phyloP scores from a whole-genome alignment of 2,329 filamentous ascomycete genomes.

The Cladorrhinum sp. region DNA sequence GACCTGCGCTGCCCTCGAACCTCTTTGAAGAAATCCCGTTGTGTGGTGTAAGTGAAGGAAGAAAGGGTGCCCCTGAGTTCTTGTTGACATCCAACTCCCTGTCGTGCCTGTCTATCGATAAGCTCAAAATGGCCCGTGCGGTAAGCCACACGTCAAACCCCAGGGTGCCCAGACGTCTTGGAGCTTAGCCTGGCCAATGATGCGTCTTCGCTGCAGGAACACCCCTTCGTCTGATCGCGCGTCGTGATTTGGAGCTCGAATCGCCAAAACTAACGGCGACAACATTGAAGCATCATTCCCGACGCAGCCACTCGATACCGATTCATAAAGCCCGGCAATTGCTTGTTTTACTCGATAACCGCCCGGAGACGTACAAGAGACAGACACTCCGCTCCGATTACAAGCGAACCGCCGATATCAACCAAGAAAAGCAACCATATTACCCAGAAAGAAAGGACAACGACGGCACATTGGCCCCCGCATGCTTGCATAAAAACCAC shows the following conservation, averaged over 20 bases:
- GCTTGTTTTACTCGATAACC: background rate
- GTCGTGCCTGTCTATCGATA: conserved; percentile 6
- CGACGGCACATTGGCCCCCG: background rate
- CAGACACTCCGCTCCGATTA: background rate
- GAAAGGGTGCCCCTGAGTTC: background rate
- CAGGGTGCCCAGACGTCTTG: background rate
- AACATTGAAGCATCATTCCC: background rate
- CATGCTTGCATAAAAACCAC: conserved; percentile 2
- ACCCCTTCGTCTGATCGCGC: conserved; percentile 8
- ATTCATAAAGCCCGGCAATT: background rate
- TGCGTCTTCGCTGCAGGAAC: conserved; percentile 9
- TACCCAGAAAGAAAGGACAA: too few species aligned
- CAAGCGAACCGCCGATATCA: background rate
- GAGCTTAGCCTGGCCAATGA: conserved; percentile 5
- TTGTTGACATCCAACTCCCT: background rate
- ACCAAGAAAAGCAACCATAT: too few species aligned
- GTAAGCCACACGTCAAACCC: conserved; percentile 4
- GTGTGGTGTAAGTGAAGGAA: background rate
- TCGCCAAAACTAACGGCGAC: background rate
- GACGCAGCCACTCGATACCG: background rate
- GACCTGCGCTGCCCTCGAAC: too few species aligned
- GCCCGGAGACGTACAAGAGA: conserved; percentile 1
- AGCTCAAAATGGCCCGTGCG: conserved; percentile 4
- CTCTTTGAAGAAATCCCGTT: too few species aligned
- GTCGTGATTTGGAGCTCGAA: background rate